These are phyloP conservation scores for Leishmania mexicana DNA, from an alignment of 208 protist species.

Conservation along the genomic window DNA sequence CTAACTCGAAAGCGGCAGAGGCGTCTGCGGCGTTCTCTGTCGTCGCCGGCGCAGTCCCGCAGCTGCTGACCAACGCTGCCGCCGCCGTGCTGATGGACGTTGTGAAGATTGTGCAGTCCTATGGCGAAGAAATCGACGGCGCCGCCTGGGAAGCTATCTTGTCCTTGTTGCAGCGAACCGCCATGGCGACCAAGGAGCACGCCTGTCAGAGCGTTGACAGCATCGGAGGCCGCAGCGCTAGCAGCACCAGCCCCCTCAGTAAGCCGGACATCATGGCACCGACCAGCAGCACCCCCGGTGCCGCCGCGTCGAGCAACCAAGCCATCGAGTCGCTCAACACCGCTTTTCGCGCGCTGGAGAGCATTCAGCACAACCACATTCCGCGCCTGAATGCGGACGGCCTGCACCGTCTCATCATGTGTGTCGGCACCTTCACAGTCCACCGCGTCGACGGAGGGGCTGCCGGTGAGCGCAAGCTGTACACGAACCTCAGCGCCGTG, in stretches of 20 bases:
- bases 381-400: slow-evolving; percentile 52
- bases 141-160: slow-evolving; percentile 54
- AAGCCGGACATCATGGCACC: background rate
- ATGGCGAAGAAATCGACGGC: slow-evolving; percentile 58
- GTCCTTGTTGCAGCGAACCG: slow-evolving; percentile 46
- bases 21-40: slow-evolving; percentile 2
- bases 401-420: slow-evolving; percentile 57
- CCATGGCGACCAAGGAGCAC: slow-evolving; percentile 5
- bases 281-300: background rate
- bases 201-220: background rate
- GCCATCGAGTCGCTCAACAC: slow-evolving; percentile 42
- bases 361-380: slow-evolving; percentile 79
- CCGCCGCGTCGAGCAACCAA: slow-evolving; percentile 13
- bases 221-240: background rate
- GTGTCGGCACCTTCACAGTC: slow-evolving; percentile 59
- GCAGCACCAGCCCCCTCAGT: background rate
- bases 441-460: slow-evolving; percentile 34
- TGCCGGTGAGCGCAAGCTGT: slow-evolving; percentile 45
- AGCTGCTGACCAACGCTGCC: slow-evolving; percentile 18
- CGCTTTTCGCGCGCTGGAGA: slow-evolving; percentile 71
- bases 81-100: slow-evolving; percentile 36
- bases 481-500: slow-evolving; percentile 85
- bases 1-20: background rate
- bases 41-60: slow-evolving; percentile 12
- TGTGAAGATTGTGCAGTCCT: slow-evolving; percentile 59